Conservation (phyloP, 75 land plant genomes). For the Adiantum capillusveneris region DNA sequence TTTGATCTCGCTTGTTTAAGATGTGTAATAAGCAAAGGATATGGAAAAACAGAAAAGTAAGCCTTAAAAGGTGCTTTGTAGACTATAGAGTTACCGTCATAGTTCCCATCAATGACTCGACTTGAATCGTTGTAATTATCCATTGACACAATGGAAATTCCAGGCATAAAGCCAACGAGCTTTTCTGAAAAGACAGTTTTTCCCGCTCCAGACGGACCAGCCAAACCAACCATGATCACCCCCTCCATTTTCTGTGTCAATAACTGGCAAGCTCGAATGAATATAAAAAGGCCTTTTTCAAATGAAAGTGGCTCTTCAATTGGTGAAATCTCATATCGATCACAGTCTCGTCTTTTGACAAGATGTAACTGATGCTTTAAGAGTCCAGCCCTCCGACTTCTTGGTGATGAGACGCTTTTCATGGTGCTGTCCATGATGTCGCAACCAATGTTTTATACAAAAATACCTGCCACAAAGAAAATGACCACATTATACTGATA, state of each 20-base stretch:
- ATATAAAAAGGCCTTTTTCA: slow-evolving; percentile 81
- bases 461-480: no score
- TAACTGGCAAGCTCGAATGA: slow-evolving; percentile 80
- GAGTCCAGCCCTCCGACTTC: slow-evolving; percentile 37
- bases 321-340: slow-evolving; percentile 72
- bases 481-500: no score
- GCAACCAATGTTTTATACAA: no score
- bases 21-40: no score
- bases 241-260: slow-evolving; percentile 77
- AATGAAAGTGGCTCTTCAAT: slow-evolving; percentile 70
- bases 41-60: no score
- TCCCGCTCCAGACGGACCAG: slow-evolving; percentile 91
- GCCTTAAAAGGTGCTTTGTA: no score
- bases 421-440: not conserved
- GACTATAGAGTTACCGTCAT: no score
- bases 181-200: slow-evolving; percentile 88
- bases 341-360: slow-evolving; percentile 58
- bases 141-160: slow-evolving; percentile 74
- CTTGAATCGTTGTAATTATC: slow-evolving; percentile 89
- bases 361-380: slow-evolving; percentile 73
- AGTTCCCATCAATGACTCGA: slow-evolving; percentile 77
- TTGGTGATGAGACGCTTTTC: not conserved
- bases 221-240: slow-evolving; percentile 65
- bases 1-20: no score
- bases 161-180: slow-evolving; percentile 77